Conservation (phyloP, 495 filamentous ascomycete species). For the Hypoxylon rickii region DNA sequence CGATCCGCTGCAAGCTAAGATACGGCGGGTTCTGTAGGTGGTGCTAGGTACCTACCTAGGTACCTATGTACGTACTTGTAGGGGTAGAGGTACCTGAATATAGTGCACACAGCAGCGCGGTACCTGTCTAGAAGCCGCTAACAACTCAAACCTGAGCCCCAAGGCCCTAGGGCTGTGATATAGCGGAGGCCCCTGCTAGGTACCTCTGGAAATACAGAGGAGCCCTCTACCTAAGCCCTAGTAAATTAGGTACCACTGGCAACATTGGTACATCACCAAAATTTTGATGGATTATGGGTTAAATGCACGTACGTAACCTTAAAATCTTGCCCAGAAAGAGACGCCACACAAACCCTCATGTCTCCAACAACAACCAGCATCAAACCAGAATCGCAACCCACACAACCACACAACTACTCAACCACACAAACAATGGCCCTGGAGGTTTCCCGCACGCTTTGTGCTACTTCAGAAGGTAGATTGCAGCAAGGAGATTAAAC, state of each 20-base stretch:
- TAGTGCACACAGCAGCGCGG: too few species aligned
- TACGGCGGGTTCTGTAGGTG: too few species aligned
- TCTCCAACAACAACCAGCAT: constrained; percentile 2
- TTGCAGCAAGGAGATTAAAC: constrained; percentile 13
- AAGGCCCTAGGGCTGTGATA: too few species aligned
- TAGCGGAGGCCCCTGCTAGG: too few species aligned
- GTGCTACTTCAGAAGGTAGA: constrained; percentile 21
- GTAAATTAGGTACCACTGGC: too few species aligned
- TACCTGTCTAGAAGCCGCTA: too few species aligned
- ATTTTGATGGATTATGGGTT: not conserved
- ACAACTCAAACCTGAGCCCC: too few species aligned
- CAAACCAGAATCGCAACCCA: not conserved
- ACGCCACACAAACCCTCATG: not conserved
- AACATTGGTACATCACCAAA: too few species aligned
- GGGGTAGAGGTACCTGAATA: constrained; percentile 4
- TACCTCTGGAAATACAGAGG: too few species aligned
- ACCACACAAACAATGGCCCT: constrained; percentile 27
- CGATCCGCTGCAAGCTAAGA: too few species aligned
- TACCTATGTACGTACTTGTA: not conserved
- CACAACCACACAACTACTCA: constrained; percentile 3
- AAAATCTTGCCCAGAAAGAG: constrained; percentile 10
- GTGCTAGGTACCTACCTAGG: constrained; percentile 1
- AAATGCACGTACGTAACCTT: constrained; percentile 16
- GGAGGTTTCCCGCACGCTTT: constrained; percentile 14
- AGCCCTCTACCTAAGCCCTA: too few species aligned